phyloP scores from a whole-genome alignment of 129 eudicot species.

The Glebionis coronaria region DNA sequence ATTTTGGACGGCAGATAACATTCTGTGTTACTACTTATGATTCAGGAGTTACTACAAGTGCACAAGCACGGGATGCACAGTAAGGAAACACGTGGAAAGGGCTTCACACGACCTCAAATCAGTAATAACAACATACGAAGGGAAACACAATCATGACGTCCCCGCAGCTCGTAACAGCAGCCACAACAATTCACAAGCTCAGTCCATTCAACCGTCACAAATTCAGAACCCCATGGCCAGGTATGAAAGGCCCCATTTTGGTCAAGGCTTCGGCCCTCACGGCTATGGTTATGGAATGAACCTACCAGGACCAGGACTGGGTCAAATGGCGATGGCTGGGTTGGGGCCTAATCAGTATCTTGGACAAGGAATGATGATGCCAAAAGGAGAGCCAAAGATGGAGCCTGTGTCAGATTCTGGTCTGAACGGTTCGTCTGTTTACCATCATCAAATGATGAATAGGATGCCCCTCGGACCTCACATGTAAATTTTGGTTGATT shows the following conservation, averaged over 20 bases:
- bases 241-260: constrained; percentile 49
- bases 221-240: constrained; percentile 47
- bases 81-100: constrained; percentile 85
- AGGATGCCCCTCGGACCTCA: constrained; percentile 73
- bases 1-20: too few species aligned
- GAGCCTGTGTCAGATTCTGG: constrained; percentile 65
- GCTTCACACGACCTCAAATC: constrained; percentile 86
- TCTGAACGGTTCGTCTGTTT: constrained; percentile 30
- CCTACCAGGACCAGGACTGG: constrained; percentile 36
- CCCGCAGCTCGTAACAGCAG: constrained; percentile 84
- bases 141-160: constrained; percentile 90
- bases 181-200: constrained; percentile 41
- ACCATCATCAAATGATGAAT: constrained; percentile 58
- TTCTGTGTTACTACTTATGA: background rate
- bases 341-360: constrained; percentile 41
- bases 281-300: constrained; percentile 58
- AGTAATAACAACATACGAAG: constrained; percentile 87
- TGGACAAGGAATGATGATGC: constrained; percentile 51
- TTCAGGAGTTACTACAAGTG: constrained; percentile 95
- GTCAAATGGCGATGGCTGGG: constrained; percentile 51
- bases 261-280: constrained; percentile 27
- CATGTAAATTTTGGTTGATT: constrained; percentile 44
- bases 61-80: constrained; percentile 81
- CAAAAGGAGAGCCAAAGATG: constrained; percentile 62
- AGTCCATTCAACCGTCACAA: constrained; percentile 38